These are phyloP conservation scores for Rhizophora apiculata DNA, from an alignment of 345 rosid species.

Conservation along the genomic window DNA sequence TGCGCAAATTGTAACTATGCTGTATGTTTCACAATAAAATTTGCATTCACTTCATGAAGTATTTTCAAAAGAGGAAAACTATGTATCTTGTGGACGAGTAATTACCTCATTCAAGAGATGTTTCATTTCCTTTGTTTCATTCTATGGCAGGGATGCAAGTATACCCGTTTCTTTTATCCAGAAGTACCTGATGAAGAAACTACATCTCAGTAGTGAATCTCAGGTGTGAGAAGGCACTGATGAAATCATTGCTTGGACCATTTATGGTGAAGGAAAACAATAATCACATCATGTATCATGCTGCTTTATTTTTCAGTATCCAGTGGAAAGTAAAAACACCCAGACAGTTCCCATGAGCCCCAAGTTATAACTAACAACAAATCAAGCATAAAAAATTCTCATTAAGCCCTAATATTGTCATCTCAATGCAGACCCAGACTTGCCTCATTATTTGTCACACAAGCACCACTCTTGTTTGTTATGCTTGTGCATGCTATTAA, in stretches of 20 bases:
- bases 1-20: too few species aligned
- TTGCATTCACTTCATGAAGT: too few species aligned
- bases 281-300: background rate
- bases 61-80: background rate
- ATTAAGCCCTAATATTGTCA: too few species aligned
- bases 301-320: too few species aligned
- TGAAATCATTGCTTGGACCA: too few species aligned
- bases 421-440: too few species aligned
- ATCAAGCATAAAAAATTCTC: too few species aligned
- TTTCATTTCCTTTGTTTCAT: slow-evolving; percentile 9
- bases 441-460: background rate
- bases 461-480: background rate
- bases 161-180: slow-evolving; percentile 29
- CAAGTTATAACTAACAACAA: too few species aligned
- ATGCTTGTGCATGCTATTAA: background rate
- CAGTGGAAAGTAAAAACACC: too few species aligned
- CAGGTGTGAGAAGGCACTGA: slow-evolving; percentile 17
- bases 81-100: background rate
- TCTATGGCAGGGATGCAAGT: slow-evolving; percentile 25
- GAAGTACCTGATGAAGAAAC: slow-evolving; percentile 33
- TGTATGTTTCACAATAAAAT: too few species aligned
- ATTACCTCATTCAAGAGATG: slow-evolving; percentile 5
- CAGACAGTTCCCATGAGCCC: too few species aligned
- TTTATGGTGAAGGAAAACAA: background rate
- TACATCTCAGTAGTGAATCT: slow-evolving; percentile 27